Conservation (phyloP, 768 basidiomycete species). For the Saitozyma podzolica region DNA sequence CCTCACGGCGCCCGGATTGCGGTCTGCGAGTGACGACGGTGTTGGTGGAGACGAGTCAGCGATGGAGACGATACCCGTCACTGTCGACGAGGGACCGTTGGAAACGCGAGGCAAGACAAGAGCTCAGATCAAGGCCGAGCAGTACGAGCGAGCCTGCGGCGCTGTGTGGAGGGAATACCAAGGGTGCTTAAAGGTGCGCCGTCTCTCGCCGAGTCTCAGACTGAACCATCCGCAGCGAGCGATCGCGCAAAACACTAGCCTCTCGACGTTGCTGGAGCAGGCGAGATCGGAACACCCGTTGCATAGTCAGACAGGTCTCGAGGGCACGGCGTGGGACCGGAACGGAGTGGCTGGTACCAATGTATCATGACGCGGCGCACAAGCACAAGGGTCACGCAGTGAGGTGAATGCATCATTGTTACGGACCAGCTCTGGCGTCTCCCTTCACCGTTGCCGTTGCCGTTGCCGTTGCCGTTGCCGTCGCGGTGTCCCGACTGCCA, state of each 20-base stretch:
- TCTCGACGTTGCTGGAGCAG: constrained; percentile 73
- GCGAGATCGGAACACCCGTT: constrained; percentile 76
- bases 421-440: too few relatives aligned
- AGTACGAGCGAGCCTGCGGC: constrained; percentile 84
- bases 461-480: too few relatives aligned
- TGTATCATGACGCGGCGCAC: too few relatives aligned
- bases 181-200: constrained; percentile 71
- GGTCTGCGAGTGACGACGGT: background rate
- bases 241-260: constrained; percentile 68
- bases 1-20: background rate
- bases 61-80: background rate
- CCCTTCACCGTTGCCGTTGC: too few relatives aligned
- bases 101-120: constrained; percentile 63
- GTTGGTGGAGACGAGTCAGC: constrained; percentile 7
- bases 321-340: constrained; percentile 44
- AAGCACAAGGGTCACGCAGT: too few relatives aligned
- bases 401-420: too few relatives aligned
- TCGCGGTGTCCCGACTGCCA: too few relatives aligned
- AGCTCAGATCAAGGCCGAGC: constrained; percentile 68
- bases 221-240: constrained; percentile 59
- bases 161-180: constrained; percentile 77
- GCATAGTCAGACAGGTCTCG: constrained; percentile 30
- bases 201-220: background rate
- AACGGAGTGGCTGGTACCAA: background rate
- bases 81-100: constrained; percentile 1